Evolutionary conservation across 2,329 filamentous ascomycete species (phyloP), one percentile per base, ranked within the genome.

Genomic region (Fusarium mexicanum): DNA sequence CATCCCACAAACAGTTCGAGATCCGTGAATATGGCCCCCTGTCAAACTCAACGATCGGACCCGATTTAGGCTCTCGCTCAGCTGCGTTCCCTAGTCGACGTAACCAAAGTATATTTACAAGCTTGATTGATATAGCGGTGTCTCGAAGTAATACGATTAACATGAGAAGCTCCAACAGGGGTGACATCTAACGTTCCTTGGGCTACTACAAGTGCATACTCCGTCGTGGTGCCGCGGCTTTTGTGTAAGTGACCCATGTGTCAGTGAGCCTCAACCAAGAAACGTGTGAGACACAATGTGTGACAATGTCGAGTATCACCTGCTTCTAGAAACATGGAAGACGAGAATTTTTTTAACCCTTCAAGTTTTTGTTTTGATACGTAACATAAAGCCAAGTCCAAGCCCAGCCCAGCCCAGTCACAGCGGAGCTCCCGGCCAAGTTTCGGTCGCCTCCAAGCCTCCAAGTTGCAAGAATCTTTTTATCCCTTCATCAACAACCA

Each of bases 371-470:
- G 50, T 29, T 62, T 58, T 40, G 17, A 35, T 55, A 55, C 51
- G 51, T 55, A 55, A 55, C 24, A 29, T 40, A 55, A 55, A 38
- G 44, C 59, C 60, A 43, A 44, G 61, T 61, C 55, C 55, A 53
- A 48, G 61, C 50, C 60, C 33, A 50, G 51, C 48, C 58, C 35
- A 54, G 54, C 57, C 58, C 43, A 64, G 46, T 48, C 55, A 40
- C 43, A 43, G 43, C 64, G 72, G 69, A 67, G 67, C 58, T 69
- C 40, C 73, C 73, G 67, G 65, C 43, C 66, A 64, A 74, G 59
- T 61, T 68, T 72, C 69, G 71, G 68, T 64, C 66, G 59, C 71
- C 63, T 69, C 43, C 57, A 70, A 73, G 61, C 69, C 65, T 61
- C 47, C 47, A 24, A 24, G 20, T 31, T 50, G 20, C 26, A 48